phyloP scores from a whole-genome alignment of 2,329 filamentous ascomycete genomes.

The Aspergillus ustus region DNA sequence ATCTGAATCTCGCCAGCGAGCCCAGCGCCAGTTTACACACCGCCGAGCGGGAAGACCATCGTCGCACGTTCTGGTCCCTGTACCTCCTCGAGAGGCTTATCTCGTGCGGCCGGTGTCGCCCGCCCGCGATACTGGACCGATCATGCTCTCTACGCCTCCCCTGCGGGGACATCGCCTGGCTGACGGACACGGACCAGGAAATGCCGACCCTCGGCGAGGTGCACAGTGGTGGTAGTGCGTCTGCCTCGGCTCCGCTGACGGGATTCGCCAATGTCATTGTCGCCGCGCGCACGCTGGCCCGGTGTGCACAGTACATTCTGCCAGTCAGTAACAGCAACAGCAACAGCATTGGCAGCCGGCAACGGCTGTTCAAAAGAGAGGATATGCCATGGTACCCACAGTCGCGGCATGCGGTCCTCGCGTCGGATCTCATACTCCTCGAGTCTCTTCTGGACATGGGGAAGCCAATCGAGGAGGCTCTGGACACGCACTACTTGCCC shows the following conservation, averaged over 20 bases:
- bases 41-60: no score
- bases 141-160: background rate
- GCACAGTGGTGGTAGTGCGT: background rate
- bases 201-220: background rate
- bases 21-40: no score
- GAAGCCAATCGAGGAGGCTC: background rate
- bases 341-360: no score
- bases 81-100: no score
- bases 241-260: background rate
- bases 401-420: background rate
- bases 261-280: background rate
- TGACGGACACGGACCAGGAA: background rate
- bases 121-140: no score
- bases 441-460: background rate
- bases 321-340: no score
- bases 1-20: background rate
- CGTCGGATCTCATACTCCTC: background rate
- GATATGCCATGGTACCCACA: background rate
- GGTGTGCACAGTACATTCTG: background rate
- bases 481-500: background rate
- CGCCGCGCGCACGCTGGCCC: background rate
- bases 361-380: background rate
- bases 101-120: no score
- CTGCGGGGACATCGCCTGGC: background rate
- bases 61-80: no score